Percentiles rank a stretch among this genome's conserved stretches.
phyloP scores from a whole-genome alignment of 345 rosid species.

The Aurinia saxatilis region DNA sequence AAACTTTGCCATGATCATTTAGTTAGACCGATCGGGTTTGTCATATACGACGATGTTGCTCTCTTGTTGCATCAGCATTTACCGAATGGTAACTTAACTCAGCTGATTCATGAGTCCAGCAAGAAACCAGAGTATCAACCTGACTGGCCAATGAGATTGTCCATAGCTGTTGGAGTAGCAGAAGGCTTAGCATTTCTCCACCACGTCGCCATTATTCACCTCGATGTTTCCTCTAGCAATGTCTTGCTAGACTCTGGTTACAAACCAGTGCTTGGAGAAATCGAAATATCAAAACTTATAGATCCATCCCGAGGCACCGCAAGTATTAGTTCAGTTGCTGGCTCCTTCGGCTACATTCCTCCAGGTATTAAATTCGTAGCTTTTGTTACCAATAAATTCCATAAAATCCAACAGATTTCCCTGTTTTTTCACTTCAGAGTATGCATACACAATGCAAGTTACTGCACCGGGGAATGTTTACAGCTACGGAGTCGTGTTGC shows the following conservation, averaged over 20 bases:
- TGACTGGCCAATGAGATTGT: slow-evolving; percentile 83
- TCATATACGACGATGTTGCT: slow-evolving; percentile 87
- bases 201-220: slow-evolving; percentile 82
- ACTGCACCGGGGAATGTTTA: slow-evolving; percentile 93
- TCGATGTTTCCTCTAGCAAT: slow-evolving; percentile 81
- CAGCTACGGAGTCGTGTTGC: slow-evolving; percentile 91
- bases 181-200: slow-evolving; percentile 92
- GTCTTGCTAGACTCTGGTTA: slow-evolving; percentile 70
- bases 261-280: slow-evolving; percentile 76
- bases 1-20: slow-evolving; percentile 90
- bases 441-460: slow-evolving; percentile 91
- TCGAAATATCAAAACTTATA: slow-evolving; percentile 84
- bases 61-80: slow-evolving; percentile 78
- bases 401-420: neutral
- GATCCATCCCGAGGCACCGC: slow-evolving; percentile 75
- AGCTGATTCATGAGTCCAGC: slow-evolving; percentile 68
- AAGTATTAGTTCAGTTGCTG: slow-evolving; percentile 91
- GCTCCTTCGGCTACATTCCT: slow-evolving; percentile 91
- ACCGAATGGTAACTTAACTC: slow-evolving; percentile 74
- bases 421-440: slow-evolving; percentile 38
- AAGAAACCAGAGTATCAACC: slow-evolving; percentile 66
- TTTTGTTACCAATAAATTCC: neutral
- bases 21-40: slow-evolving; percentile 73
- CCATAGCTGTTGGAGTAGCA: slow-evolving; percentile 84
- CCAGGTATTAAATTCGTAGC: slow-evolving; percentile 50